Percentiles rank a stretch among this genome's conserved stretches.
Conservation (phyloP, 164 flowering plant genomes). For the Cinnamomum micranthum region DNA sequence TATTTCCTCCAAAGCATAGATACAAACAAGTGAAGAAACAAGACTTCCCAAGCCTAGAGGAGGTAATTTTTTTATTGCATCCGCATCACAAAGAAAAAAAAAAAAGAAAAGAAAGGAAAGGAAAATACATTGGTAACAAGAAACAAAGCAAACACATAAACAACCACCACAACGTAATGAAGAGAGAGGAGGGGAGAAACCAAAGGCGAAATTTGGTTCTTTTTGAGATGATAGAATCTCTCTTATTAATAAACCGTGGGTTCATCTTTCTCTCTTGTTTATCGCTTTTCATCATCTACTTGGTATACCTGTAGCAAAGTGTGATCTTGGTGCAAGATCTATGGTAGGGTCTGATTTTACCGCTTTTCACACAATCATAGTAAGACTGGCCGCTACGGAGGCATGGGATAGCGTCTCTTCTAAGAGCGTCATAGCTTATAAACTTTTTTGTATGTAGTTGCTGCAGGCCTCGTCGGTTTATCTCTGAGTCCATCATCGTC, state of each 20-base stretch:
- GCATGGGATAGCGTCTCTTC: slow-evolving; percentile 39
- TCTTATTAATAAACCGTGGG: neutral
- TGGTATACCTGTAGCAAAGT: slow-evolving; percentile 26
- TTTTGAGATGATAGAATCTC: neutral
- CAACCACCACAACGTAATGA: neutral
- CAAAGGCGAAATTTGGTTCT: neutral
- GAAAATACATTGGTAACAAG: too few species aligned
- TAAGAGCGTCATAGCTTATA: slow-evolving; percentile 24
- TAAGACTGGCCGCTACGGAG: slow-evolving; percentile 40
- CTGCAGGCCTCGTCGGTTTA: slow-evolving; percentile 17
- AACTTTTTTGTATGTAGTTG: neutral
- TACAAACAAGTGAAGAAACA: neutral
- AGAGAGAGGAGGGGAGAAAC: neutral
- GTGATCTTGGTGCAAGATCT: slow-evolving; percentile 43
- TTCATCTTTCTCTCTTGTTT: neutral
- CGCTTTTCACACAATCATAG: slow-evolving; percentile 30
- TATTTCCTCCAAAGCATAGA: neutral
- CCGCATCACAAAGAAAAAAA: slow-evolving; percentile 1
- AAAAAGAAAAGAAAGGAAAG: neutral
- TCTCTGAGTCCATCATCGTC: slow-evolving; percentile 35
- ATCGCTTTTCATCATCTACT: slow-evolving; percentile 1
- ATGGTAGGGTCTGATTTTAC: slow-evolving; percentile 39
- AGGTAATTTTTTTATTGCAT: slow-evolving; percentile 9
- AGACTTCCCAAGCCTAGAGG: slow-evolving; percentile 1
- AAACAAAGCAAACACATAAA: too few species aligned